A percentile compares a stretch with the other conserved stretches of the same genome.
Conservation (phyloP, 495 filamentous ascomycete genomes). For the Podospora pseudoanserina region DNA sequence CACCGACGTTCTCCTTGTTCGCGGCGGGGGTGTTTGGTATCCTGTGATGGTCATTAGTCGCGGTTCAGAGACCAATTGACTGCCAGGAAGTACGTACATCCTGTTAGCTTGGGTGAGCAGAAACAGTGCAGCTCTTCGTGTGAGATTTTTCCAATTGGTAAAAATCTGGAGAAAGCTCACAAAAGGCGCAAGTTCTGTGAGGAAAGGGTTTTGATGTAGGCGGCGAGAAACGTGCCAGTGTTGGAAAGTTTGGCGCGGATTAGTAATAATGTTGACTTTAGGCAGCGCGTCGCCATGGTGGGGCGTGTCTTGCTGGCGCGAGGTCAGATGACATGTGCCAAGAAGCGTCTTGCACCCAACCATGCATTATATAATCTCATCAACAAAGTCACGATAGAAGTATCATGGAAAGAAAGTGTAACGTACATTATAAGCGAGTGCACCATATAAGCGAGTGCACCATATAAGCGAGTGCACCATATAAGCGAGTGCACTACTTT, state of each 20-base stretch:
- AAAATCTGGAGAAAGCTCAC: not conserved
- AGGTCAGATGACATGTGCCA: conserved; percentile 1
- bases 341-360: not conserved
- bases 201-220: not conserved
- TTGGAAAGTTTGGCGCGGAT: conserved; percentile 4
- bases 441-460: too few species aligned
- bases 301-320: conserved; percentile 2
- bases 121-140: not conserved
- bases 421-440: too few species aligned
- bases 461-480: too few species aligned
- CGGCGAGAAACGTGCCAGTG: not conserved
- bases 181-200: not conserved
- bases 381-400: too few species aligned
- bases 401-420: too few species aligned
- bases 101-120: not conserved
- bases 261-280: conserved; percentile 4
- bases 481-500: too few species aligned
- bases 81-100: not conserved
- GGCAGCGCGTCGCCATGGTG: conserved; percentile 1
- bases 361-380: not conserved
- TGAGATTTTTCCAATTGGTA: not conserved
- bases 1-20: conserved; percentile 31
- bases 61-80: not conserved
- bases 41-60: conserved; percentile 9
- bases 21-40: conserved; percentile 22